Evolutionary conservation across 805 yeast genomes (phyloP).

Genomic region (Cyberlindnera samutprakarnensis): DNA sequence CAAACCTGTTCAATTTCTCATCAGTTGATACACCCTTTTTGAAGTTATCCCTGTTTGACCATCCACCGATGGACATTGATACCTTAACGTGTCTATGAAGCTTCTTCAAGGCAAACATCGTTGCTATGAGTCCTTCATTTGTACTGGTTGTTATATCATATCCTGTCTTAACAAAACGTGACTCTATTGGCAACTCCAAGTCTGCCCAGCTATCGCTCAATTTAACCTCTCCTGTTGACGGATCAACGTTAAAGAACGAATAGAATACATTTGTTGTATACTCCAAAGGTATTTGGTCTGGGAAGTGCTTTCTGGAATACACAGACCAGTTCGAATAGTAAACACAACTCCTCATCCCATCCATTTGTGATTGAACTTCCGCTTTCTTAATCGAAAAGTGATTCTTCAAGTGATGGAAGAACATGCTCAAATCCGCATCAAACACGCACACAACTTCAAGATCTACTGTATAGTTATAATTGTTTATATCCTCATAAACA

Average conservation of each 20-base stretch:
- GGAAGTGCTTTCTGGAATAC: slow-evolving; percentile 50
- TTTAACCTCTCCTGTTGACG: slow-evolving; percentile 42
- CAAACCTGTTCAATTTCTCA: slow-evolving; percentile 36
- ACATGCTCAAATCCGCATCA: too few relatives aligned
- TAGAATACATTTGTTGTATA: slow-evolving; percentile 64
- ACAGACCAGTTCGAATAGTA: slow-evolving; percentile 59
- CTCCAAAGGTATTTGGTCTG: slow-evolving; percentile 51
- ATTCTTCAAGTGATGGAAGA: neutral
- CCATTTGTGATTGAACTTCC: neutral
- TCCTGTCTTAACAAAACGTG: slow-evolving; percentile 11
- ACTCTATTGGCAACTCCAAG: slow-evolving; percentile 27
- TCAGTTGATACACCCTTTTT: slow-evolving; percentile 34
- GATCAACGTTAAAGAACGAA: slow-evolving; percentile 62
- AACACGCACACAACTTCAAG: too few relatives aligned
- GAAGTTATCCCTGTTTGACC: slow-evolving; percentile 46
- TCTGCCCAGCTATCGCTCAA: slow-evolving; percentile 49
- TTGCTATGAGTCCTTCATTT: slow-evolving; percentile 41
- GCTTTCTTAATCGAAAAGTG: neutral
- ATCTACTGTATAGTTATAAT: too few relatives aligned
- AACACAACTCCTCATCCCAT: slow-evolving; percentile 24
- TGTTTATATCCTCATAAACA: too few relatives aligned
- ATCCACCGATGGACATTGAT: slow-evolving; percentile 81
- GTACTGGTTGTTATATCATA: slow-evolving; percentile 1
- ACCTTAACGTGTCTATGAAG: slow-evolving; percentile 39
- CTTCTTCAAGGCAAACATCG: slow-evolving; percentile 38